Evolutionary conservation across 148 eudicot genomes (phyloP).

Genomic region (Arctostaphylos glauca): DNA sequence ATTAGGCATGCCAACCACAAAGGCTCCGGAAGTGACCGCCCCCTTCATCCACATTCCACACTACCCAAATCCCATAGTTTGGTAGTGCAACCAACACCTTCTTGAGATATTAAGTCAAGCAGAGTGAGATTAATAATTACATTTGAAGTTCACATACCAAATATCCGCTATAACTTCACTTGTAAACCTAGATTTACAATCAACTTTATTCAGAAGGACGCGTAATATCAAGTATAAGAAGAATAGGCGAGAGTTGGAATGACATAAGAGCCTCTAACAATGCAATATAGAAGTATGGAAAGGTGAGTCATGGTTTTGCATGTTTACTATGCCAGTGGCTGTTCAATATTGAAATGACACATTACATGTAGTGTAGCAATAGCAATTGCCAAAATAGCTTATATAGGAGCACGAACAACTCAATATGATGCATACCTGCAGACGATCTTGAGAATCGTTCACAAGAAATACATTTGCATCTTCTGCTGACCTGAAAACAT

Average conservation of each 20-base stretch:
- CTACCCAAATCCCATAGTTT: no score
- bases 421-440: conserved; percentile 51
- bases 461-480: conserved; percentile 92
- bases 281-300: not conserved
- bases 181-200: not conserved
- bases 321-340: not conserved
- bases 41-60: no score
- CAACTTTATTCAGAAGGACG: not conserved
- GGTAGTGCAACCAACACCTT: no score
- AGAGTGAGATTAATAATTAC: no score
- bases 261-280: not conserved
- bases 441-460: conserved; percentile 86
- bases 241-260: not conserved
- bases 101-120: no score
- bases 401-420: not conserved
- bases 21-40: no score
- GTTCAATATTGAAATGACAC: not conserved
- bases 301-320: not conserved
- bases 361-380: not conserved
- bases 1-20: no score
- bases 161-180: not conserved
- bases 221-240: not conserved
- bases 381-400: not conserved
- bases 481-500: conserved; percentile 72
- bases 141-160: not conserved